Conservation (phyloP, 1,139 yeast species). For the Wickerhamiella pararugosa region DNA sequence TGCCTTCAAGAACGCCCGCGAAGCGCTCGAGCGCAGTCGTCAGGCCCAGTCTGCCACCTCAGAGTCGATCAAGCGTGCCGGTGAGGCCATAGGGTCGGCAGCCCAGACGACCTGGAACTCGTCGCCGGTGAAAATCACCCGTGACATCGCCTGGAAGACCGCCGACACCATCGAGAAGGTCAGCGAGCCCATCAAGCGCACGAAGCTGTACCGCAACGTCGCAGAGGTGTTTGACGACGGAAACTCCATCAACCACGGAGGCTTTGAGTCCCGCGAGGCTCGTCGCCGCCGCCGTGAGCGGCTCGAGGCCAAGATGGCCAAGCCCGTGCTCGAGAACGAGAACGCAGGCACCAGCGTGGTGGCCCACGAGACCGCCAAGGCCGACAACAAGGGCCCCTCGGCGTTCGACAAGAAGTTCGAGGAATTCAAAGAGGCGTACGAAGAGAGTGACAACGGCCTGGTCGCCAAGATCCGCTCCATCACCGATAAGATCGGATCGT, state of each 20-base stretch:
- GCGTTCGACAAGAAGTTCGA: constrained; percentile 53
- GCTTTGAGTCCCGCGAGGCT: constrained; percentile 74
- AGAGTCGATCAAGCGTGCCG: constrained; percentile 71
- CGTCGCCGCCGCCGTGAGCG: constrained; percentile 52
- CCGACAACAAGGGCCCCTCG: constrained; percentile 46
- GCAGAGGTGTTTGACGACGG: constrained; percentile 88
- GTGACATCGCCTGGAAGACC: constrained; percentile 64
- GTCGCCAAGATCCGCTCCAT: constrained; percentile 70
- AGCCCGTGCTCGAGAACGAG: constrained; percentile 59
- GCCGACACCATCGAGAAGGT: constrained; percentile 68
- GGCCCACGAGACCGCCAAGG: constrained; percentile 70
- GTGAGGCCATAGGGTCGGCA: constrained; percentile 82
- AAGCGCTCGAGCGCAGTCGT: constrained; percentile 76
- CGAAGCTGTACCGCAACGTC: constrained; percentile 79
- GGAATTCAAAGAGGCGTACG: constrained; percentile 49
- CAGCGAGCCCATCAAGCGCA: constrained; percentile 86
- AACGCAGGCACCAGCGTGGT: constrained; percentile 79
- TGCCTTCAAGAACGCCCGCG: constrained; percentile 84
- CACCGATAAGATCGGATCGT: constrained; percentile 65
- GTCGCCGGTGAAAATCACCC: constrained; percentile 74
- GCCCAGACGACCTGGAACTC: constrained; percentile 96
- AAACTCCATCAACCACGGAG: constrained; percentile 77
- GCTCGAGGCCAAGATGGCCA: constrained; percentile 46
- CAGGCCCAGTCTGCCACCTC: constrained; percentile 53
- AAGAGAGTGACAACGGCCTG: constrained; percentile 89